These are phyloP conservation scores for Chrysophaeum taylorii DNA, from an alignment of 352 stramenopile species.

Conservation along the genomic window DNA sequence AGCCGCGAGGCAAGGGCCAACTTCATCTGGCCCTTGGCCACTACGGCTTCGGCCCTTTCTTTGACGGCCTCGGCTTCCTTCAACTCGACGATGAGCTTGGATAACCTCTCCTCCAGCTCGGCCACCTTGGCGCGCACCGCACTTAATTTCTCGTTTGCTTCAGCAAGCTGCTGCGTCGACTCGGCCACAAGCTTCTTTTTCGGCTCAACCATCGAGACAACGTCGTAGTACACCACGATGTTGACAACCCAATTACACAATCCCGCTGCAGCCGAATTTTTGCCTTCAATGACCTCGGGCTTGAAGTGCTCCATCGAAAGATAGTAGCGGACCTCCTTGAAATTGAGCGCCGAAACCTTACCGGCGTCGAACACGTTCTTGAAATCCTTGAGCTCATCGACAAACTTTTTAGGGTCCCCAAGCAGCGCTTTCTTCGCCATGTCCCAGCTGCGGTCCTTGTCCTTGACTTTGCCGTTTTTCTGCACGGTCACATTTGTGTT, in stretches of 20 bases:
- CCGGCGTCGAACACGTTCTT: constrained; percentile 24
- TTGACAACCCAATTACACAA: constrained; percentile 84
- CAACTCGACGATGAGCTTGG: constrained; percentile 54
- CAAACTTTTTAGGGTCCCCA: constrained; percentile 62
- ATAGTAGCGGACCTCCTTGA: constrained; percentile 71
- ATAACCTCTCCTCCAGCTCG: constrained; percentile 66
- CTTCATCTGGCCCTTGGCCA: constrained; percentile 32
- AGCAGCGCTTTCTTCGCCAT: constrained; percentile 81
- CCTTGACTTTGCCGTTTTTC: constrained; percentile 69
- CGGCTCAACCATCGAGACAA: constrained; percentile 79
- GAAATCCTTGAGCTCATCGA: constrained; percentile 31
- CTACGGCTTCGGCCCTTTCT: constrained; percentile 41
- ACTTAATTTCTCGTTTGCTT: constrained; percentile 67
- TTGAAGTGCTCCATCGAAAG: constrained; percentile 79
- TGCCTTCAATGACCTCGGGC: constrained; percentile 47
- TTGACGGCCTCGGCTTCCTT: constrained; percentile 71
- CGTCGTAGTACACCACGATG: constrained; percentile 83
- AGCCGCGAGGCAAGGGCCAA: constrained; percentile 72
- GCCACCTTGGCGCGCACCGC: constrained; percentile 67
- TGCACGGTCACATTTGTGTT: constrained; percentile 76
- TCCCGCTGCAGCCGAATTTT: constrained; percentile 73
- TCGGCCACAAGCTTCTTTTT: constrained; percentile 55
- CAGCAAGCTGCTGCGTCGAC: constrained; percentile 55
- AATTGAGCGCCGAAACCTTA: constrained; percentile 73
- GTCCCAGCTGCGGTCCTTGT: constrained; percentile 85